Conservation (phyloP, 495 filamentous ascomycete species). For the Podospora conica region DNA sequence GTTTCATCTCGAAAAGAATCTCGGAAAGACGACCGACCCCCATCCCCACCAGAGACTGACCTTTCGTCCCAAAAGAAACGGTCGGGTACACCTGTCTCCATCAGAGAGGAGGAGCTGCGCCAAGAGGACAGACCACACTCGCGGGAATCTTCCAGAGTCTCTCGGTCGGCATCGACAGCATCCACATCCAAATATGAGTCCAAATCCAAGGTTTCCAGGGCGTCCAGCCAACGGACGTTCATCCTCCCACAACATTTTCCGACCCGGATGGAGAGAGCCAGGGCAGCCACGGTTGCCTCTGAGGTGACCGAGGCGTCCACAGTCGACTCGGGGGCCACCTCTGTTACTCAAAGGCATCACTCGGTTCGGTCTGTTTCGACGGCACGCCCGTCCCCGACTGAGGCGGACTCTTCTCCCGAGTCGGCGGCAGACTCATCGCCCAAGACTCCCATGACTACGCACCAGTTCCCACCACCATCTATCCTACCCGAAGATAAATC, state of each 20-base stretch:
- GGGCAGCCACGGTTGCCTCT: conserved; percentile 4
- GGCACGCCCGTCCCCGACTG: conserved; percentile 25
- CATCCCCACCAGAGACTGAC: conserved; percentile 52
- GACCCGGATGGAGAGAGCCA: conserved; percentile 3
- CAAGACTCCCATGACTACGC: conserved; percentile 49
- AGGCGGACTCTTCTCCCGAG: conserved; percentile 39
- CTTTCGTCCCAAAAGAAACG: conserved; percentile 41
- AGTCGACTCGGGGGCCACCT: conserved; percentile 47
- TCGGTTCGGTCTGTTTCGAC: conserved; percentile 32
- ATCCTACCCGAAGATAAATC: conserved; percentile 31
- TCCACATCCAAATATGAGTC: conserved; percentile 39
- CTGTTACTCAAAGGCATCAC: conserved; percentile 54
- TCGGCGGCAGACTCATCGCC: conserved; percentile 51
- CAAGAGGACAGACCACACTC: conserved; percentile 32
- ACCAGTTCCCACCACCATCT: conserved; percentile 39
- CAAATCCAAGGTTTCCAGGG: conserved; percentile 42
- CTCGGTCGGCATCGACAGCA: conserved; percentile 24
- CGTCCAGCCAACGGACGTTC: conserved; percentile 43
- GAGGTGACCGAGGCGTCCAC: conserved; percentile 22
- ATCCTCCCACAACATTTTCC: conserved; percentile 23
- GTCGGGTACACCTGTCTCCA: conserved; percentile 29
- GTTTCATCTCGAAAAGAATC: conserved; percentile 28
- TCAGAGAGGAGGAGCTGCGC: conserved; percentile 27
- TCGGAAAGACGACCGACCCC: conserved; percentile 41
- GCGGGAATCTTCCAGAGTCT: conserved; percentile 34